These are phyloP conservation scores for Arthrocladium fulminans DNA, from an alignment of 2,329 filamentous ascomycete species.

Conservation along the genomic window DNA sequence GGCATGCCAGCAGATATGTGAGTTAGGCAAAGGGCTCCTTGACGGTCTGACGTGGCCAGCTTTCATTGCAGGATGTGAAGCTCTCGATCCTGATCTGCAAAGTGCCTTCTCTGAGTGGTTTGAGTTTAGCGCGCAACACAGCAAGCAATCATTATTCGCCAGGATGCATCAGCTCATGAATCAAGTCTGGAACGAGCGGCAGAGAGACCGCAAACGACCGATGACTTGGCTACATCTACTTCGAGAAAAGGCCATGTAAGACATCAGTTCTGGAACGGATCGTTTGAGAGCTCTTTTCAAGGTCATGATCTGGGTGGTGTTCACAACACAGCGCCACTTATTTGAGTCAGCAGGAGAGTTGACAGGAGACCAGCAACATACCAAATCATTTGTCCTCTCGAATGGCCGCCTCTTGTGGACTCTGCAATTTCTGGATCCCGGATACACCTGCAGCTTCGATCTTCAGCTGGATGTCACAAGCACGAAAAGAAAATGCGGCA, in stretches of 20 bases:
- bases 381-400: constrained; percentile 1
- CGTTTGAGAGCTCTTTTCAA: not conserved
- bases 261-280: not conserved
- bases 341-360: too few relatives aligned
- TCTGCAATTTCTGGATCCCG: constrained; percentile 42
- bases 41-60: constrained; percentile 36
- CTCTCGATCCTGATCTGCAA: constrained; percentile 28
- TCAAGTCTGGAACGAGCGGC: not conserved
- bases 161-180: not conserved
- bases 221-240: not conserved
- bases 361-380: too few relatives aligned
- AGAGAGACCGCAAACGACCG: not conserved
- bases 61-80: constrained; percentile 39
- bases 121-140: not conserved
- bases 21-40: constrained; percentile 18
- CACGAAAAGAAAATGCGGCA: constrained; percentile 59
- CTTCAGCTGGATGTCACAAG: constrained; percentile 56
- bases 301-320: not conserved
- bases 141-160: not conserved
- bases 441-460: constrained; percentile 57
- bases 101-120: not conserved
- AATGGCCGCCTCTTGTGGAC: constrained; percentile 33
- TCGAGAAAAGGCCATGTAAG: not conserved
- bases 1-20: constrained; percentile 26
- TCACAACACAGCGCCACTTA: not conserved